Conservation (phyloP, 345 rosid genomes). For the Syzygium aqueum region DNA sequence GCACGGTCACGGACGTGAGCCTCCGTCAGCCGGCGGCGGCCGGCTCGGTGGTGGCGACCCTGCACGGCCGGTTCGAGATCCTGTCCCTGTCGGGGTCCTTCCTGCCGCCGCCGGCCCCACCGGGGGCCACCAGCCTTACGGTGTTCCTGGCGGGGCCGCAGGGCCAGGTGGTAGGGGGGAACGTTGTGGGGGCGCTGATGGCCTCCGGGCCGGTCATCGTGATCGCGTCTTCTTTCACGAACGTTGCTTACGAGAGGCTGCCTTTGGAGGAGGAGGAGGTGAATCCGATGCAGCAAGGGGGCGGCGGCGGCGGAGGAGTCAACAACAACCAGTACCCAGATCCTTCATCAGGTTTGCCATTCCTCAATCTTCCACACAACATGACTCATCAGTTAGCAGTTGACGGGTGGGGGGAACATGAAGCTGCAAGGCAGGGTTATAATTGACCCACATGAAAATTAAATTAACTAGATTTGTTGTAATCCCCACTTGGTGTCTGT, state of each 20-base stretch:
- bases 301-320: not conserved
- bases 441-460: not conserved
- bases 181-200: slow-evolving; percentile 34
- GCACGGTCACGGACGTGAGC: slow-evolving; percentile 39
- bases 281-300: slow-evolving; percentile 8
- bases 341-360: slow-evolving; percentile 16
- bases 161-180: slow-evolving; percentile 47
- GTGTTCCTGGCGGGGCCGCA: slow-evolving; percentile 38
- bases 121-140: slow-evolving; percentile 40
- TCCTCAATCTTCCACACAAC: slow-evolving; percentile 23
- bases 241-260: slow-evolving; percentile 41
- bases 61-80: slow-evolving; percentile 45
- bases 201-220: slow-evolving; percentile 45
- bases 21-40: slow-evolving; percentile 38
- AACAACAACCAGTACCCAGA: slow-evolving; percentile 6
- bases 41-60: slow-evolving; percentile 21
- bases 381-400: slow-evolving; percentile 15
- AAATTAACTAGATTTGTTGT: not conserved
- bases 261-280: slow-evolving; percentile 31
- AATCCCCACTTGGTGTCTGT: not conserved
- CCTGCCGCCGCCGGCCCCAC: slow-evolving; percentile 45
- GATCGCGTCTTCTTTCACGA: slow-evolving; percentile 33
- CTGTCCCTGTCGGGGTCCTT: slow-evolving; percentile 39
- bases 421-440: not conserved
- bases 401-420: not conserved